These are phyloP conservation scores for Mycena leptocephala DNA, from an alignment of 768 basidiomycete species.

Conservation along the genomic window DNA sequence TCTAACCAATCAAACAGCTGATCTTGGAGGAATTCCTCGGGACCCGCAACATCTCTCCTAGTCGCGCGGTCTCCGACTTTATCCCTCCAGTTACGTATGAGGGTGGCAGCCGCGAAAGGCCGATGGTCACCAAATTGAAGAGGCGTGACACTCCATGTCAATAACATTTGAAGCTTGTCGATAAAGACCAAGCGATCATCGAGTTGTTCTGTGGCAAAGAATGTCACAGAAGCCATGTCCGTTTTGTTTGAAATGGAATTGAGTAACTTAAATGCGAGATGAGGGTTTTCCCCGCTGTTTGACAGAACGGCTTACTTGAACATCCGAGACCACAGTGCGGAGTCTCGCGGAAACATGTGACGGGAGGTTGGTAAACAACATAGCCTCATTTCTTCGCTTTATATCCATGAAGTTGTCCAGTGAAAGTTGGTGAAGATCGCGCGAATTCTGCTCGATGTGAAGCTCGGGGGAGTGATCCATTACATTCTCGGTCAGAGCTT, in stretches of 20 bases:
- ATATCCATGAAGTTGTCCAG: slow-evolving; percentile 79
- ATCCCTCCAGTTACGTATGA: slow-evolving; percentile 76
- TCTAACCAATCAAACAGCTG: slow-evolving; percentile 89
- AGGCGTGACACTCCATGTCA: slow-evolving; percentile 88
- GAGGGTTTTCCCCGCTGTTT: not conserved
- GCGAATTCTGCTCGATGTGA: slow-evolving; percentile 56
- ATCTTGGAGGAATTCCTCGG: slow-evolving; percentile 80
- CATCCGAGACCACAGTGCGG: slow-evolving; percentile 72
- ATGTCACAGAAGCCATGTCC: slow-evolving; percentile 70
- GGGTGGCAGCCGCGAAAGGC: slow-evolving; percentile 80
- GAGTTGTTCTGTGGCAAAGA: slow-evolving; percentile 66
- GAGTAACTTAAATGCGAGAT: slow-evolving; percentile 64
- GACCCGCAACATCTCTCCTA: slow-evolving; percentile 73
- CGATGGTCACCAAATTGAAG: slow-evolving; percentile 89
- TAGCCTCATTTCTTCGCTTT: slow-evolving; percentile 84
- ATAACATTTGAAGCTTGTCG: slow-evolving; percentile 81
- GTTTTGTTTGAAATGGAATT: slow-evolving; percentile 83
- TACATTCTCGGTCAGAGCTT: slow-evolving; percentile 63
- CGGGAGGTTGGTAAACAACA: slow-evolving; percentile 81
- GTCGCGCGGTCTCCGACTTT: slow-evolving; percentile 75
- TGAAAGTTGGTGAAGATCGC: slow-evolving; percentile 65
- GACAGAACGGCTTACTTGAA: slow-evolving; percentile 57
- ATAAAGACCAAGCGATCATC: slow-evolving; percentile 64
- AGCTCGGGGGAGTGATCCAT: slow-evolving; percentile 48
- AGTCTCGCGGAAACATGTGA: slow-evolving; percentile 73